phyloP scores from a whole-genome alignment of 78 protist genomes.

The Speleostelium caveatum region DNA sequence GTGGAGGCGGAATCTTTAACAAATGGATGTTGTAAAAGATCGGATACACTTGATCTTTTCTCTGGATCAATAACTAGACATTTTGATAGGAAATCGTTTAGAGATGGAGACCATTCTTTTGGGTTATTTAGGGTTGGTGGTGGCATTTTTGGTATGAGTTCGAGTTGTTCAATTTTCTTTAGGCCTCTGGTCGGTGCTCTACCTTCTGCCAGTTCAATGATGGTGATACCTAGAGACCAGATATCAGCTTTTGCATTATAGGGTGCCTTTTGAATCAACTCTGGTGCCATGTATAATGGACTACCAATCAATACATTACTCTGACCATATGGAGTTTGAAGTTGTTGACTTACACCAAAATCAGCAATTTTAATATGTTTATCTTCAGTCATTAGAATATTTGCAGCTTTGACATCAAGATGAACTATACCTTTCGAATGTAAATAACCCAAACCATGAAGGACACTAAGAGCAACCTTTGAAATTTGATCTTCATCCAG shows the following conservation, averaged over 20 bases:
- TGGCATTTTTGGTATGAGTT: slow-evolving; percentile 78
- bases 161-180: slow-evolving; percentile 63
- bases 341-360: slow-evolving; percentile 82
- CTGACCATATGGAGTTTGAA: slow-evolving; percentile 54
- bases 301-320: slow-evolving; percentile 74
- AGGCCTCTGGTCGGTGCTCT: slow-evolving; percentile 79
- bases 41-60: slow-evolving; percentile 82
- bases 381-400: slow-evolving; percentile 74
- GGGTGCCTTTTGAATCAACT: slow-evolving; percentile 66
- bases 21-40: slow-evolving; percentile 78
- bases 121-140: slow-evolving; percentile 84
- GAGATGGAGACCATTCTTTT: slow-evolving; percentile 78
- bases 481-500: slow-evolving; percentile 80
- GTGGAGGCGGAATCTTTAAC: slow-evolving; percentile 47
- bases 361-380: slow-evolving; percentile 77
- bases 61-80: slow-evolving; percentile 90
- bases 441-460: slow-evolving; percentile 87
- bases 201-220: slow-evolving; percentile 85
- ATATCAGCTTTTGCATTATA: slow-evolving; percentile 80
- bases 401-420: slow-evolving; percentile 91
- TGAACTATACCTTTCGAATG: slow-evolving; percentile 86
- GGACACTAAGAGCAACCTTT: slow-evolving; percentile 31
- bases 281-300: slow-evolving; percentile 87
- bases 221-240: slow-evolving; percentile 79
- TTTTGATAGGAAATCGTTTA: slow-evolving; percentile 84